Evolutionary conservation across 164 flowering plant genomes (phyloP).

Genomic region (Pachysandra terminalis): DNA sequence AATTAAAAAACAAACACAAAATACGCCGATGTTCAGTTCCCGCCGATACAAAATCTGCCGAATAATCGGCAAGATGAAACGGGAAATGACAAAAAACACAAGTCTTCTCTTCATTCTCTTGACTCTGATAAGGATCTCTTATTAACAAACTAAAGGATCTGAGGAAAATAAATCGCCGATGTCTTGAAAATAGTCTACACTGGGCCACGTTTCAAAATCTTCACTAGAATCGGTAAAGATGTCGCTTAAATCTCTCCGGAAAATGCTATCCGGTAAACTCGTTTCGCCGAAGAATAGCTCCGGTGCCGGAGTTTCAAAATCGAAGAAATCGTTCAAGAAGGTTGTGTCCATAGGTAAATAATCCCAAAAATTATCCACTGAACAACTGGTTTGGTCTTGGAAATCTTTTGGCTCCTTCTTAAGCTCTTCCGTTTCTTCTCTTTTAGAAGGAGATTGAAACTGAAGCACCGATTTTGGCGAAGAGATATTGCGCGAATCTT

Average conservation of each 20-base stretch:
- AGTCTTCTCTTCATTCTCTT: too few relatives aligned
- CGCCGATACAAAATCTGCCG: too few relatives aligned
- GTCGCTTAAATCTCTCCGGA: conserved; percentile 20
- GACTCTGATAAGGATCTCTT: too few relatives aligned
- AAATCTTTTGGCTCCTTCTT: conserved; percentile 15
- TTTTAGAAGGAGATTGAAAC: conserved; percentile 21
- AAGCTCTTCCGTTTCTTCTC: conserved; percentile 7
- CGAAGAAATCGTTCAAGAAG: conserved; percentile 31
- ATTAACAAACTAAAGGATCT: too few relatives aligned
- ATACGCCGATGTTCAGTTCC: too few relatives aligned
- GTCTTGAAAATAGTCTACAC: conserved; percentile 47
- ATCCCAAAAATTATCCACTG: conserved; percentile 13
- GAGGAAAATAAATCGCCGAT: conserved; percentile 23
- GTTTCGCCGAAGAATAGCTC: conserved; percentile 31
- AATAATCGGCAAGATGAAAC: too few relatives aligned
- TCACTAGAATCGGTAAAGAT: conserved; percentile 17
- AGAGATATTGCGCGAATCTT: conserved; percentile 40
- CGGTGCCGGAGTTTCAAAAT: conserved; percentile 22
- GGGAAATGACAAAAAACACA: too few relatives aligned
- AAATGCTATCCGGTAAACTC: conserved; percentile 2
- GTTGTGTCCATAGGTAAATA: conserved; percentile 30
- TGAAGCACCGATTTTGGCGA: conserved; percentile 76
- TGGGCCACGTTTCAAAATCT: conserved; percentile 22
- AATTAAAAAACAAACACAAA: too few relatives aligned
- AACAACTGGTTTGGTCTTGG: conserved; percentile 11